Evolutionary conservation across 345 rosid genomes (phyloP).

Genomic region (Leavenworthia alabamica): DNA sequence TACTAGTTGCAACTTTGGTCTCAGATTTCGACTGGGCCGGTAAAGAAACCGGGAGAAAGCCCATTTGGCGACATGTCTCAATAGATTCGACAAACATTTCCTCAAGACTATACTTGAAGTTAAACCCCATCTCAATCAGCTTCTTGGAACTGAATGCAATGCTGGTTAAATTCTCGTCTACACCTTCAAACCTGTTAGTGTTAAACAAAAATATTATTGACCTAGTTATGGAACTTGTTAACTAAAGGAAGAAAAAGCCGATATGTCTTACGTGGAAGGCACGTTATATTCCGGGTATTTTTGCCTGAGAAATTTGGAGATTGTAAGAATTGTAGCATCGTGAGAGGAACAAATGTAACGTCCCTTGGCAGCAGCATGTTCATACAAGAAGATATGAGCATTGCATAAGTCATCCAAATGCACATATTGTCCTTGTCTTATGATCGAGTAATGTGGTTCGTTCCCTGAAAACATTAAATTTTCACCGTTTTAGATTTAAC

Average conservation of each 20-base stretch:
- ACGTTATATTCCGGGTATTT: conserved; percentile 62
- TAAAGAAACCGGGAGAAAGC: conserved; percentile 45
- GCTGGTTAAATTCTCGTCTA: conserved; percentile 45
- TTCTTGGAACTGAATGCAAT: conserved; percentile 54
- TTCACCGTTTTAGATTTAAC: neutral
- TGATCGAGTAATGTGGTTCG: conserved; percentile 66
- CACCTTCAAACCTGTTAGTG: conserved; percentile 65
- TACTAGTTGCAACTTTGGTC: neutral
- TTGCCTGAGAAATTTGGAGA: conserved; percentile 43
- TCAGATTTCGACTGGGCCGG: neutral
- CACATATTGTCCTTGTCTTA: conserved; percentile 75
- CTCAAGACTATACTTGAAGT: conserved; percentile 67
- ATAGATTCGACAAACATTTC: conserved; percentile 69
- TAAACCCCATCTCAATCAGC: conserved; percentile 60
- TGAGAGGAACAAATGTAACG: conserved; percentile 76
- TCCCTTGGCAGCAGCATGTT: conserved; percentile 64
- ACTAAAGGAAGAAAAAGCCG: neutral
- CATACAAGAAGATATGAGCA: conserved; percentile 65
- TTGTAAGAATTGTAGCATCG: conserved; percentile 48
- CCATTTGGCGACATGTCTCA: conserved; percentile 60
- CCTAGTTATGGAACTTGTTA: neutral
- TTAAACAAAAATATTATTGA: too few species aligned
- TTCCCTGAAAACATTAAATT: conserved; percentile 44
- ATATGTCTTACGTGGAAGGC: conserved; percentile 46
- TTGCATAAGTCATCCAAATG: conserved; percentile 88